These are phyloP conservation scores for Balamuthia mandrillaris DNA, from an alignment of 208 protist genomes.

Conservation along the genomic window DNA sequence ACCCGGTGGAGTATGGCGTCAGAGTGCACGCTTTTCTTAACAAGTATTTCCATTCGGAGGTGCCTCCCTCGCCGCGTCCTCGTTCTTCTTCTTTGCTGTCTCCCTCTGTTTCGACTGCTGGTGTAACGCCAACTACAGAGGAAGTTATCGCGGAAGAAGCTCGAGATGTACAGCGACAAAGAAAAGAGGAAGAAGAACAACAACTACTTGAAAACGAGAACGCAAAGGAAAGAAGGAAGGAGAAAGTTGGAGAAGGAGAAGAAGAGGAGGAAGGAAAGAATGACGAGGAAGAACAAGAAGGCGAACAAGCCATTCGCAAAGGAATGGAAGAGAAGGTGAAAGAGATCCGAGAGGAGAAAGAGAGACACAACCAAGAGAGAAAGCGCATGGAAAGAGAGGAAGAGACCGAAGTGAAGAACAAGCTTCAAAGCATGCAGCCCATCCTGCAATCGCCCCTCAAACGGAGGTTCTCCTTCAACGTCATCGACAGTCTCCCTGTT, in stretches of 20 bases:
- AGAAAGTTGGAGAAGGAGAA: not conserved
- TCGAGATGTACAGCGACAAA: not conserved
- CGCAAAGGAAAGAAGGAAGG: not conserved
- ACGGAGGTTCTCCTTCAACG: no score
- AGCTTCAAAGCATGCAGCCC: no score
- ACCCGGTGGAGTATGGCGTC: constrained; percentile 76
- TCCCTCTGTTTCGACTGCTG: no score
- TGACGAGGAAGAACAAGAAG: not conserved
- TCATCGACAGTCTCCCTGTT: no score
- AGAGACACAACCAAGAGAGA: no score
- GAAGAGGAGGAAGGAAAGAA: not conserved
- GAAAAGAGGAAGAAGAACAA: not conserved
- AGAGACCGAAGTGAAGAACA: no score
- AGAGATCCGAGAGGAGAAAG: no score
- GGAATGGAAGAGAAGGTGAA: no score
- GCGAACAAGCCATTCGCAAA: no score
- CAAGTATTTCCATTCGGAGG: not conserved
- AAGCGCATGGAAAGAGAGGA: no score
- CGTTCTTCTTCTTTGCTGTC: no score
- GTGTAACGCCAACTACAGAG: not conserved
- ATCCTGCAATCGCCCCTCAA: no score
- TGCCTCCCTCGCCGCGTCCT: not conserved
- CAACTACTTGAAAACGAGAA: not conserved
- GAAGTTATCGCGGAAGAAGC: not conserved
- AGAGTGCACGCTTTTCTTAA: constrained; percentile 63